Evolutionary conservation across 2,329 filamentous ascomycete species (phyloP).

Genomic region (Fusarium equiseti): DNA sequence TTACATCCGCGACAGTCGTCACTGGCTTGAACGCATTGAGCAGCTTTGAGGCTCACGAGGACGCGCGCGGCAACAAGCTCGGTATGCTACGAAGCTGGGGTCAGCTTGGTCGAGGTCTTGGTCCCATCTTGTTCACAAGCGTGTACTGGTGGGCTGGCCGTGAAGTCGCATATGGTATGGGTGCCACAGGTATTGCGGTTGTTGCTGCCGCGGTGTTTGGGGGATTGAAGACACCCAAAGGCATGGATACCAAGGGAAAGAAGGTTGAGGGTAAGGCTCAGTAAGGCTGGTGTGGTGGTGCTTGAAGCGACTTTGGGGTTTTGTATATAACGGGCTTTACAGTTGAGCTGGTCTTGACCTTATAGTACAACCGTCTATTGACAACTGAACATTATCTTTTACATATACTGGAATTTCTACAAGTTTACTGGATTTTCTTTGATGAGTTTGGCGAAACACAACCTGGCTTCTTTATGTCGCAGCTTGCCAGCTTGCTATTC

Average conservation of each 20-base stretch:
- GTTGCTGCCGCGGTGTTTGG: slow-evolving; percentile 80
- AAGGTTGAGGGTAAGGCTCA: slow-evolving; percentile 36
- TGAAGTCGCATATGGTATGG: slow-evolving; percentile 84
- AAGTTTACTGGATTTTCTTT: not conserved
- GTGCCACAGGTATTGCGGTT: slow-evolving; percentile 81
- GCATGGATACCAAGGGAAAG: slow-evolving; percentile 34
- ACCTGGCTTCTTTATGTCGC: not conserved
- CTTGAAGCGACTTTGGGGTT: not conserved
- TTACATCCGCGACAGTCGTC: slow-evolving; percentile 94
- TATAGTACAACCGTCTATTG: not conserved
- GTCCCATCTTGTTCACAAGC: slow-evolving; percentile 90
- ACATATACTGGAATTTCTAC: not conserved
- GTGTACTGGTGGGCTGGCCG: slow-evolving; percentile 99
- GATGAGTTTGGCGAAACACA: not conserved
- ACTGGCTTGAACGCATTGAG: slow-evolving; percentile 92
- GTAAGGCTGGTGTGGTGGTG: slow-evolving; percentile 9
- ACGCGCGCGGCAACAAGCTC: slow-evolving; percentile 86
- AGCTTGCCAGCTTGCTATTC: not conserved
- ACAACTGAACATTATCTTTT: slow-evolving; percentile 3
- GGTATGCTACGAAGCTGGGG: slow-evolving; percentile 85
- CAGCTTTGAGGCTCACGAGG: slow-evolving; percentile 85
- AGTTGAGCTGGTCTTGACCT: slow-evolving; percentile 38
- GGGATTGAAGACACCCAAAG: slow-evolving; percentile 73
- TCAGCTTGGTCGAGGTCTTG: slow-evolving; percentile 87
- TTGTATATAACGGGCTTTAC: slow-evolving; percentile 3